Conservation (phyloP, 768 basidiomycete genomes). For the Boletus bicolor region DNA sequence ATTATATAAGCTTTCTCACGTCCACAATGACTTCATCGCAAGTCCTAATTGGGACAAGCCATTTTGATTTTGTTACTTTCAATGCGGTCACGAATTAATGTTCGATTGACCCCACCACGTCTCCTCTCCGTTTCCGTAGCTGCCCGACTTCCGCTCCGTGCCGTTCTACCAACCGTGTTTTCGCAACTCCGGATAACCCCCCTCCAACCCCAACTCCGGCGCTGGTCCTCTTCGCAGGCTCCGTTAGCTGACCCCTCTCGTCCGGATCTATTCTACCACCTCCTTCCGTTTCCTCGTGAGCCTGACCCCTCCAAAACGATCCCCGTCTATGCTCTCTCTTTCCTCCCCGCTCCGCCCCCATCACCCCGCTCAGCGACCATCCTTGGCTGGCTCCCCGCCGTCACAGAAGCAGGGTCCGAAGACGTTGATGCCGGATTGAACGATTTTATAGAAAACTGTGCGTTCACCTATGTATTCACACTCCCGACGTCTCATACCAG, state of each 20-base stretch:
- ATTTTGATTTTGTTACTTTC: not conserved
- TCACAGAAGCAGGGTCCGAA: conserved; percentile 25
- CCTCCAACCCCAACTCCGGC: not conserved
- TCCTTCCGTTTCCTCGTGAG: conserved; percentile 50
- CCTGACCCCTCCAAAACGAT: conserved; percentile 34
- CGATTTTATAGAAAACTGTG: conserved; percentile 74
- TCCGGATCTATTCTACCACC: conserved; percentile 69
- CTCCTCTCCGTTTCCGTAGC: not conserved
- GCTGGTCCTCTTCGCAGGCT: conserved; percentile 17
- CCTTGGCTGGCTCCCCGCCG: conserved; percentile 70
- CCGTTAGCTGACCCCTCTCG: conserved; percentile 52
- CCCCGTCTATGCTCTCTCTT: conserved; percentile 65
- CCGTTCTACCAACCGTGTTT: not conserved
- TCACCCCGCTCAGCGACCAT: conserved; percentile 47
- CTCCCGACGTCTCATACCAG: not conserved
- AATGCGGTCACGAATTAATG: conserved; percentile 11
- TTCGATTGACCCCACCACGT: not conserved
- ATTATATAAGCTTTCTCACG: conserved; percentile 29
- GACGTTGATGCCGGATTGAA: conserved; percentile 52
- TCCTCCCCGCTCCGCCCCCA: conserved; percentile 47
- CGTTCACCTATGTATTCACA: conserved; percentile 20
- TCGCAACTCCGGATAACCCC: conserved; percentile 12
- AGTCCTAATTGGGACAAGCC: not conserved
- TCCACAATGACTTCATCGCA: conserved; percentile 5
- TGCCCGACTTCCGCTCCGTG: not conserved